Base-by-base conservation (phyloP, 2,329 filamentous ascomycete genomes). In the Chaetomium strumarium region DNA sequence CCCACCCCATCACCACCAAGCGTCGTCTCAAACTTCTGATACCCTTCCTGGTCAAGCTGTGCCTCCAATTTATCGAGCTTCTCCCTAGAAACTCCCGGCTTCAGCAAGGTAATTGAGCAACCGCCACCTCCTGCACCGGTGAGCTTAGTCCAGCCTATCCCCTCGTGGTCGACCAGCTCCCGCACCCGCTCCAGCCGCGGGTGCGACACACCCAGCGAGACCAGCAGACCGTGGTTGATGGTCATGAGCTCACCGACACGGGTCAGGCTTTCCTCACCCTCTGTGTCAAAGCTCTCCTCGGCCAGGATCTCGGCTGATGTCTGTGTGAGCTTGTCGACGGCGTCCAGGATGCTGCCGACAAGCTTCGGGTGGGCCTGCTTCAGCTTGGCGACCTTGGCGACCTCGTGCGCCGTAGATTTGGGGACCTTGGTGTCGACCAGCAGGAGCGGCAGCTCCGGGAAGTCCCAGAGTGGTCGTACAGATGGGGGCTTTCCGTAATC, bases 41-140 rank as follows among this genome's bases (percentile, higher is more conserved):
- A 99, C 1, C 88, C 88, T 63, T 90, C 87, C 0, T 75, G 70
- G 3, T 79, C 73, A 2, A 92, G 79, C 56, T 83, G 80, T 37
- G 74, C 66, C 60, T 92, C 82, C 14, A 97, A 72, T 10, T 76
- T 72, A 20, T 74, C 69, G 29, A 95, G 70, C 62, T 79, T 79
- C 55, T 80, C 73, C 14, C 67, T 62, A 7, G 80, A 66, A 1
- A 79, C 74, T 30, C 80, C 81, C 0, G 88, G 87, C 58, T 85
- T 86, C 45, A 99, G 75, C 4, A 99, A 75, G 0, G 92, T 95
- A 61, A 99, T 97, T 3, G 91, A 92, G 69, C 95, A 97, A 2
- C 93, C 93, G 52, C 93, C 95, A 12, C 93, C 95, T 19, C 93
- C 93, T 1, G 93, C 93, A 33, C 93, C 93, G 0, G 93, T 99